Evolutionary conservation across 2,329 filamentous ascomycete genomes (phyloP).

Genomic region (Ophioceras dolichostomum): DNA sequence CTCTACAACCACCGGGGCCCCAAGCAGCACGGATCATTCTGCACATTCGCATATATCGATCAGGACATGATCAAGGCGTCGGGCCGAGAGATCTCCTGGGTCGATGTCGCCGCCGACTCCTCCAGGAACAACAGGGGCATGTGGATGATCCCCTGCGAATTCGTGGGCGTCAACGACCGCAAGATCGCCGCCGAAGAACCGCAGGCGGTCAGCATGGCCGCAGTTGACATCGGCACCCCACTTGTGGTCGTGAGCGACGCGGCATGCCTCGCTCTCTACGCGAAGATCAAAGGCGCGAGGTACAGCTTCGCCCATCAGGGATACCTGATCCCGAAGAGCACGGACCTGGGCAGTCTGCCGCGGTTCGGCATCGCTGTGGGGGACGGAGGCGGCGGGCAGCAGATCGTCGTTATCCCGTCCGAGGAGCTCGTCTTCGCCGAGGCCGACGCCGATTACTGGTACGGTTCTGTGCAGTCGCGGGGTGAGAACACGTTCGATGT

Average conservation of each 20-base stretch:
- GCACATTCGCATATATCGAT: slow-evolving; percentile 64
- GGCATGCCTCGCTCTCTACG: slow-evolving; percentile 50
- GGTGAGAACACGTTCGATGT: slow-evolving; percentile 49
- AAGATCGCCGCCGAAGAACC: slow-evolving; percentile 22
- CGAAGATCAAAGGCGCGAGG: slow-evolving; percentile 45
- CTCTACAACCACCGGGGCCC: slow-evolving; percentile 31
- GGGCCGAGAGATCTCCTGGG: slow-evolving; percentile 43
- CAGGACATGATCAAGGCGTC: slow-evolving; percentile 42
- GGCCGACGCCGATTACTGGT: slow-evolving; percentile 40
- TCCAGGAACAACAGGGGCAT: slow-evolving; percentile 35
- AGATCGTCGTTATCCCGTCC: slow-evolving; percentile 47
- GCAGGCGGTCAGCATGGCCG: slow-evolving; percentile 43
- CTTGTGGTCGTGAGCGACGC: slow-evolving; percentile 52
- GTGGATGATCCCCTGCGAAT: slow-evolving; percentile 52
- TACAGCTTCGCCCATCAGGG: slow-evolving; percentile 47
- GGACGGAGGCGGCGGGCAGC: slow-evolving; percentile 16
- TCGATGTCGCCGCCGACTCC: slow-evolving; percentile 43
- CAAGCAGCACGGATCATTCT: slow-evolving; percentile 42
- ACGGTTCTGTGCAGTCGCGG: slow-evolving; percentile 54
- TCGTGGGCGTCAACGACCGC: slow-evolving; percentile 44
- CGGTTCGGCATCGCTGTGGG: slow-evolving; percentile 52
- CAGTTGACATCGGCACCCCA: slow-evolving; percentile 62
- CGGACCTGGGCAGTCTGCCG: slow-evolving; percentile 40
- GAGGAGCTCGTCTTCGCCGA: slow-evolving; percentile 49
- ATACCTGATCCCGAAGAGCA: slow-evolving; percentile 47